Evolutionary conservation across 257 asterid species (phyloP).

Genomic region (Buddleja alternifolia): DNA sequence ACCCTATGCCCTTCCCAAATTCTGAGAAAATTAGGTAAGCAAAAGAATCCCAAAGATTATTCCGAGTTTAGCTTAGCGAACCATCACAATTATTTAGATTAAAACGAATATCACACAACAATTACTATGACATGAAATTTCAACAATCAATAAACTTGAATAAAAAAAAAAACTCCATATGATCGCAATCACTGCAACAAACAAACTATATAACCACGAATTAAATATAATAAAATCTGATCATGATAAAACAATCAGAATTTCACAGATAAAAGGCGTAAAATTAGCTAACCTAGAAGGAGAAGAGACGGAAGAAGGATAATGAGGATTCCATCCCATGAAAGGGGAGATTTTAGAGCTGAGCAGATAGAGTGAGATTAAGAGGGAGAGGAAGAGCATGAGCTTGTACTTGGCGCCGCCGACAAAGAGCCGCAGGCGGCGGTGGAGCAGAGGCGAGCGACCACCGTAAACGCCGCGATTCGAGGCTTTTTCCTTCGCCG

Average conservation of each 20-base stretch:
- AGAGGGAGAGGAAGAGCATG: conserved; percentile 35
- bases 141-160: conserved; percentile 2
- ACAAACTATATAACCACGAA: background rate
- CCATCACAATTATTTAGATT: background rate
- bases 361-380: conserved; percentile 37
- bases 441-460: conserved; percentile 55
- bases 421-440: conserved; percentile 47
- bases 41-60: no score
- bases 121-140: background rate
- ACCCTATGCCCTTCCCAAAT: conserved; percentile 1
- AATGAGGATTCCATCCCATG: conserved; percentile 63
- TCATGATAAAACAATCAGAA: conserved; percentile 12
- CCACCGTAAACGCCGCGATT: conserved; percentile 54
- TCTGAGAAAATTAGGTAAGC: background rate
- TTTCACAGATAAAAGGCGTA: background rate
- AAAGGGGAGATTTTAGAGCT: conserved; percentile 42
- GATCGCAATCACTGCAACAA: background rate
- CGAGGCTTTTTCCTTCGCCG: conserved; percentile 64
- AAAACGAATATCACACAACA: background rate
- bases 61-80: background rate
- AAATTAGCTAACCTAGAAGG: conserved; percentile 44
- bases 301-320: conserved; percentile 43
- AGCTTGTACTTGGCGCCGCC: conserved; percentile 54
- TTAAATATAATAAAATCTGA: conserved; percentile 11
- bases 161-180: background rate